These are phyloP conservation scores for Mortierella sp. DNA, from an alignment of 371 early-diverging fungal species.

Conservation along the genomic window DNA sequence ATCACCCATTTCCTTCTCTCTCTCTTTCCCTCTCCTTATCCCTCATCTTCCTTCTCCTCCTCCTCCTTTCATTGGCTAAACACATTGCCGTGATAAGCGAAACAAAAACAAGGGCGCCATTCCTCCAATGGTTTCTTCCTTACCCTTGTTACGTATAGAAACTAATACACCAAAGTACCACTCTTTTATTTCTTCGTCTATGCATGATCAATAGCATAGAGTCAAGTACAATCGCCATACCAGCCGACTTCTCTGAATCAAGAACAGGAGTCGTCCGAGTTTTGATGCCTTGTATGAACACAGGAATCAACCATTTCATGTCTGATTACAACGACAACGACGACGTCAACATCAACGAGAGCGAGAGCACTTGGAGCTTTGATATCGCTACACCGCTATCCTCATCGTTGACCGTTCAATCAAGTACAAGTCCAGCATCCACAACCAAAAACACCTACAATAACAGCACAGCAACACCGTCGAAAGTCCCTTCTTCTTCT, in stretches of 20 bases:
- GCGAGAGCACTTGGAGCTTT: neutral
- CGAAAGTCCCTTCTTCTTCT: neutral
- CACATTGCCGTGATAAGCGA: neutral
- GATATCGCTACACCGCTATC: neutral
- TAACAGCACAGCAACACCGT: neutral
- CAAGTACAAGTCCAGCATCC: neutral
- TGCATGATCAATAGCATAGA: neutral
- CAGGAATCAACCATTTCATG: neutral
- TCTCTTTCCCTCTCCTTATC: neutral
- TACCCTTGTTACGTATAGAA: neutral
- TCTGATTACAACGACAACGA: neutral
- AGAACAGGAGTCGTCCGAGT: slow-evolving; percentile 10
- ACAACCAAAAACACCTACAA: neutral
- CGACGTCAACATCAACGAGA: slow-evolving; percentile 7
- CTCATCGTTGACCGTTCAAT: neutral
- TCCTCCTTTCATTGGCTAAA: neutral
- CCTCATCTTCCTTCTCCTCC: neutral
- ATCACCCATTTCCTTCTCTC: neutral
- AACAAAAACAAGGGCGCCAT: neutral
- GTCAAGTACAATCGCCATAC: neutral
- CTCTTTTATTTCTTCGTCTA: neutral
- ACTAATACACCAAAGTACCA: neutral
- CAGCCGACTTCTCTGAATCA: neutral
- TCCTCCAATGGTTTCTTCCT: neutral
- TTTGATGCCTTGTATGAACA: neutral